Evolutionary conservation across 805 yeast genomes (phyloP), one percentile per base, ranked within the genome.

Genomic region (Metschnikowia peoriensis): DNA sequence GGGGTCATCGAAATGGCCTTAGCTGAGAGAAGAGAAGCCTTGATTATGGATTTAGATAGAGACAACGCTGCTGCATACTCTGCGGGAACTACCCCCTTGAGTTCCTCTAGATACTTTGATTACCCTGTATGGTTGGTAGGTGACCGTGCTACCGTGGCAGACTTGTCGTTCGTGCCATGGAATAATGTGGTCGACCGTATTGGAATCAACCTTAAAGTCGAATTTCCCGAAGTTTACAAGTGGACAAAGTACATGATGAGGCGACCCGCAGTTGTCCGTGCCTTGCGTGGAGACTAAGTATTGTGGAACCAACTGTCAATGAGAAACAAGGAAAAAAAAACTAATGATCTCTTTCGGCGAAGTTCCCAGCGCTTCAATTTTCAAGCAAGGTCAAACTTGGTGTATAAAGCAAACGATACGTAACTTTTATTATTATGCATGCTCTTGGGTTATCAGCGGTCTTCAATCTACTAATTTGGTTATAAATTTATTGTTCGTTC

Each of bases 171-270:
- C 72, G 96, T 92, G 29, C 96, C 98, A 14, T 92, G 98, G 98
- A 92, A 92, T 69, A 92, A 91, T 64, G 97, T 92, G 15, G 96
- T 92, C 49, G 96, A 89, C 67, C 78, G 96, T 63, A 88, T 92
- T 50, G 97, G 97, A 7, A 89, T 92, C 56, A 89, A 88, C 63
- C 80, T 92, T 62, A 86, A 87, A 67, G 79, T 82, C 32, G 97
- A 92, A 67, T 91, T 88, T 66, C 97, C 97, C 1, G 97, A 92
- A 72, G 97, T 91, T 44, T 91, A 89, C 75, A 89, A 89, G 68
- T 92, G 97, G 97, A 92, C 97, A 10, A 86, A 88, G 66, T 85
- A 85, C 63, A 89, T 92, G 96, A 88, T 92, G 96, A 83, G 93
- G 70, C 82, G 97, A 65, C 96, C 96, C 4, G 92, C 94, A 1